These are phyloP conservation scores for Hygrophorus russula DNA, from an alignment of 768 basidiomycete genomes.

Conservation along the genomic window DNA sequence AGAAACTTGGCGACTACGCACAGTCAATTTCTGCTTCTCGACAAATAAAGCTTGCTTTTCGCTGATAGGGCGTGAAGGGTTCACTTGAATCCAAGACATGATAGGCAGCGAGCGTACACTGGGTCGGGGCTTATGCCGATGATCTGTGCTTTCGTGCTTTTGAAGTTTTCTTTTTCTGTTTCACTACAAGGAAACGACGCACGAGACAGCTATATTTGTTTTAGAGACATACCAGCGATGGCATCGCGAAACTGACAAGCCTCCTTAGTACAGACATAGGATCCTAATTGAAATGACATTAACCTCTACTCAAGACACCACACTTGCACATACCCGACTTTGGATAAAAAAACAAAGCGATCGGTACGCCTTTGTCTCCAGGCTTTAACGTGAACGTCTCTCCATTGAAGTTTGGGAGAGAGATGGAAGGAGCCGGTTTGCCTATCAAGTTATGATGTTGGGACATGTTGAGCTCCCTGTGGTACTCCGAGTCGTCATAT, in stretches of 20 bases:
- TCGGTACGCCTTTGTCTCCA: too few relatives aligned
- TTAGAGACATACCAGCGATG: constrained; percentile 36
- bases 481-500: too few relatives aligned
- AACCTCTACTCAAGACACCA: background rate
- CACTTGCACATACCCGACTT: background rate
- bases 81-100: too few relatives aligned
- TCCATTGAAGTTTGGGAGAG: too few relatives aligned
- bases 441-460: too few relatives aligned
- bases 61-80: too few relatives aligned
- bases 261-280: constrained; percentile 72
- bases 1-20: constrained; percentile 18
- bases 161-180: constrained; percentile 55
- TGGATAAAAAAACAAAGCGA: background rate
- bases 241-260: constrained; percentile 80
- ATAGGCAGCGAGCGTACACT: constrained; percentile 17
- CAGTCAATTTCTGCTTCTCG: constrained; percentile 56
- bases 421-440: too few relatives aligned
- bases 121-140: constrained; percentile 69
- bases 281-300: constrained; percentile 28
- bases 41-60: constrained; percentile 67
- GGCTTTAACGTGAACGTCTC: too few relatives aligned
- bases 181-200: background rate
- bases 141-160: constrained; percentile 49
- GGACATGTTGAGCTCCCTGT: too few relatives aligned
- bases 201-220: constrained; percentile 1